Conservation (phyloP, 2,329 filamentous ascomycete species). For the Colletotrichum trifolii region DNA sequence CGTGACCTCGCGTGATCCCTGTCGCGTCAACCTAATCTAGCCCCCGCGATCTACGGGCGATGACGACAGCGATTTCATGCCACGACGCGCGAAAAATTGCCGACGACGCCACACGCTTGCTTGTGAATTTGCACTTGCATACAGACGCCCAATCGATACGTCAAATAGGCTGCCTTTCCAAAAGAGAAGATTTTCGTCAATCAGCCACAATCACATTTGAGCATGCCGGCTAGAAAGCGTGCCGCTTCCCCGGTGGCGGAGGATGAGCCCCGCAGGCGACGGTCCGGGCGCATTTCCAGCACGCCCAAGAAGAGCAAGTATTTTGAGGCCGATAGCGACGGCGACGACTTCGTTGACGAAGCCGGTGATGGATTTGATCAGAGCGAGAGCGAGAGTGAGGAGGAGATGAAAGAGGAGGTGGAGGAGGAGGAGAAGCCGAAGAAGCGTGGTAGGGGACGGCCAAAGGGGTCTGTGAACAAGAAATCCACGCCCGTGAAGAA, state of each 20-base stretch:
- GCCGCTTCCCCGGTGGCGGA: conserved; percentile 44
- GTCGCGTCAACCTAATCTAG: conserved; percentile 20
- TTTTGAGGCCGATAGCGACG: conserved; percentile 55
- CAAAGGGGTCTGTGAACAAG: conserved; percentile 14
- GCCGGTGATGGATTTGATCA: conserved; percentile 13
- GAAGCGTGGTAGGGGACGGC: conserved; percentile 34
- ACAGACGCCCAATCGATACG: not conserved
- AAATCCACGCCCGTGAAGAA: conserved; percentile 39
- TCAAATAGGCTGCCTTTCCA: too few relatives aligned
- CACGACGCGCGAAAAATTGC: not conserved
- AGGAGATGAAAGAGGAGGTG: conserved; percentile 25
- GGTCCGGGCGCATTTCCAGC: conserved; percentile 59
- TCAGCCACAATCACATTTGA: not conserved
- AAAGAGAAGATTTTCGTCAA: too few relatives aligned
- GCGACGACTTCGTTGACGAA: conserved; percentile 31
- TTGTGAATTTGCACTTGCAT: not conserved
- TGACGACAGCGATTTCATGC: conserved; percentile 20
- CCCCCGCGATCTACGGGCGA: conserved; percentile 1
- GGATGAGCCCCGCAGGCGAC: conserved; percentile 49
- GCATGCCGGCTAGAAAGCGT: conserved; percentile 55
- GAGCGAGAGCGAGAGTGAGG: conserved; percentile 33
- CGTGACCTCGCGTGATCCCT: conserved; percentile 29
- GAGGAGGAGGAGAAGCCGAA: conserved; percentile 34
- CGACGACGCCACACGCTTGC: not conserved
- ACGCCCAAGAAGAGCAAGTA: conserved; percentile 62